Percentiles rank a stretch among this genome's conserved stretches.
Conservation (phyloP, 2,329 filamentous ascomycete genomes). For the Fonsecaea pedrosoi region DNA sequence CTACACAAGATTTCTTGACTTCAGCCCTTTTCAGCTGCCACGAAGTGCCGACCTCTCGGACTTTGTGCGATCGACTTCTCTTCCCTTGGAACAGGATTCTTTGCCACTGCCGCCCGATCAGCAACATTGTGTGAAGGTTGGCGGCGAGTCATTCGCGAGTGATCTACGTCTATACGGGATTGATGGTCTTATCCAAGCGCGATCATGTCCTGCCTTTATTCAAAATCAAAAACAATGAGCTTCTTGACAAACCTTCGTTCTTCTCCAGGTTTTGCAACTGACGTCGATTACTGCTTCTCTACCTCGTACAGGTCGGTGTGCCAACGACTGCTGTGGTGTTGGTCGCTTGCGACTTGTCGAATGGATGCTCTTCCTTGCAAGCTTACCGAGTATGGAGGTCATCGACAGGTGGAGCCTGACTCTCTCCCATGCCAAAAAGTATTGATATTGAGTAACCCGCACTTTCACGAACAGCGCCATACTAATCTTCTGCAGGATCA, state of each 20-base stretch:
- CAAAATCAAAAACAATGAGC: no score
- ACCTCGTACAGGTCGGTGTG: background rate
- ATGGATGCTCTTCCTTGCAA: background rate
- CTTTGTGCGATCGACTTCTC: slow-evolving; percentile 2
- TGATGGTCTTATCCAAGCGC: background rate
- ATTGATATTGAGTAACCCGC: background rate
- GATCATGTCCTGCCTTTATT: background rate
- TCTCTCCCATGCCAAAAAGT: background rate
- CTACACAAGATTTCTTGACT: slow-evolving; percentile 12
- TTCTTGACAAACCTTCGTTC: no score
- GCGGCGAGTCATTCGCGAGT: background rate
- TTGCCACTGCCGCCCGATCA: background rate
- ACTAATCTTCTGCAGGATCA: background rate
- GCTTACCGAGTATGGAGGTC: slow-evolving; percentile 1
- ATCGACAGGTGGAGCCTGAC: slow-evolving; percentile 1
- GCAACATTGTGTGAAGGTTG: background rate
- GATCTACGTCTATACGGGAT: background rate
- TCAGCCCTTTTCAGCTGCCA: background rate
- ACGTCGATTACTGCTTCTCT: background rate
- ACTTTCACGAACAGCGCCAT: background rate
- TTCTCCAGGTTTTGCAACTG: background rate
- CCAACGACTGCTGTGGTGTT: background rate
- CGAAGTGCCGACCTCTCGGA: slow-evolving; percentile 15
- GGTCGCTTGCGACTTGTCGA: background rate
- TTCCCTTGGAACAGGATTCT: background rate